phyloP scores from a whole-genome alignment of 2,329 filamentous ascomycete species.

The Aspergillus spinulosporus region DNA sequence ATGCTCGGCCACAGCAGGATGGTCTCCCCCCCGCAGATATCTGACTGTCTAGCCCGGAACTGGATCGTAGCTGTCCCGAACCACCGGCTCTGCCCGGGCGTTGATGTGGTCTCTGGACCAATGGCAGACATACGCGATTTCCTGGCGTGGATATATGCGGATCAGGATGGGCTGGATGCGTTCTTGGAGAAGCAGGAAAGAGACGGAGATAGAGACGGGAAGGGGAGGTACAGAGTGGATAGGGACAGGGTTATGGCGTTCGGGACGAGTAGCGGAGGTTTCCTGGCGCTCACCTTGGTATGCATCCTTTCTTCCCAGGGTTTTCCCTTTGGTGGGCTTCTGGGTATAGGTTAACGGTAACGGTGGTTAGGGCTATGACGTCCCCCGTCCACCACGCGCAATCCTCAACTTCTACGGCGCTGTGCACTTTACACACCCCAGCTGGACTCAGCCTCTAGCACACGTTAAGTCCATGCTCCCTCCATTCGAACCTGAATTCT shows the following conservation, averaged over 20 bases:
- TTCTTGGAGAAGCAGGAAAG: slow-evolving; percentile 19
- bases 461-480: slow-evolving; percentile 33
- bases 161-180: slow-evolving; percentile 33
- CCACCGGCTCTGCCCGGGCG: slow-evolving; percentile 48
- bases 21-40: slow-evolving; percentile 42
- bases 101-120: slow-evolving; percentile 48
- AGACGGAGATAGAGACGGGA: too few relatives aligned
- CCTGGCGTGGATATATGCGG: slow-evolving; percentile 41
- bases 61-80: slow-evolving; percentile 45
- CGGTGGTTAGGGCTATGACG: slow-evolving; percentile 37
- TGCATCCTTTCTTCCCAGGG: slow-evolving; percentile 9
- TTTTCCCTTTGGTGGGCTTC: not conserved
- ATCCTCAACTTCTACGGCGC: slow-evolving; percentile 49
- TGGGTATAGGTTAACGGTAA: not conserved
- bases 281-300: slow-evolving; percentile 48
- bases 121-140: slow-evolving; percentile 50
- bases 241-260: slow-evolving; percentile 44
- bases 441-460: slow-evolving; percentile 39
- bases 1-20: slow-evolving; percentile 44
- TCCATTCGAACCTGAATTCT: slow-evolving; percentile 29
- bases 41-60: slow-evolving; percentile 40
- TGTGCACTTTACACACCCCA: slow-evolving; percentile 40
- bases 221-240: slow-evolving; percentile 23
- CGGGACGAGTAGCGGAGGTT: slow-evolving; percentile 49
- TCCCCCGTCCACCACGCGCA: slow-evolving; percentile 37